Base-by-base conservation (phyloP, 2,329 filamentous ascomycete genomes). In the Apiospora sp. region DNA sequence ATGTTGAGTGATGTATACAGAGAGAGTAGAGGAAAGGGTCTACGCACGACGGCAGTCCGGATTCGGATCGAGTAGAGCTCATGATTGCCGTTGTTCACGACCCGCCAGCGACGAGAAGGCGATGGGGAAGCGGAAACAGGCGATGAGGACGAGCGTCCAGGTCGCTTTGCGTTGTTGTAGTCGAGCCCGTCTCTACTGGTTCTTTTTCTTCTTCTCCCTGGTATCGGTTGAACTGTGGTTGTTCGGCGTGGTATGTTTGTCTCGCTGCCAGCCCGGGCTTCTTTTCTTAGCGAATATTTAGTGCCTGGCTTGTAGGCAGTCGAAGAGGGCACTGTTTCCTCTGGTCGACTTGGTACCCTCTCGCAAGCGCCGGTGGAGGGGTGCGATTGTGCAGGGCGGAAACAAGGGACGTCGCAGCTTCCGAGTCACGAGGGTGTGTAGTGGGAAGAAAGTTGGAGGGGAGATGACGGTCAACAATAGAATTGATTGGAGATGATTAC, bases 21-120 rank as follows among this genome's bases (percentile, higher is more conserved):
- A 69, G 69, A 13, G 30, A 19, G n/a, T 34, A 71, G 27, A 73
- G 43, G 71, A 37, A 37, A 19, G 61, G 46, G 61, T 51, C 58
- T 71, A 90, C 90, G 85, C 85, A 92, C 91, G 87, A 84, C 79
- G 90, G 88, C 79, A 91, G 85, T 84, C 89, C 90, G 75, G 89
- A 87, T 81, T 91, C 89, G 83, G 88, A 87, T 77, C 86, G 85
- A 74, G 80, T 85, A 75, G 80, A 82, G 79, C 83, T 83, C 85
- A 87, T 87, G 75, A 73, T 70, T 49, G 48, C 30, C 68, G 67
- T 48, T n/a, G 67, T 14, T 68, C 67, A 48, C 7, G 34, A 64
- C 58, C 58, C 58, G 58, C 34, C 58, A 64, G 34, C 34, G 34
- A 41, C 58, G 58, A 64, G 58, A n/a, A n/a, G 10, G 34, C 34